phyloP scores from a whole-genome alignment of 345 rosid genomes.

The Euclidium syriacum region DNA sequence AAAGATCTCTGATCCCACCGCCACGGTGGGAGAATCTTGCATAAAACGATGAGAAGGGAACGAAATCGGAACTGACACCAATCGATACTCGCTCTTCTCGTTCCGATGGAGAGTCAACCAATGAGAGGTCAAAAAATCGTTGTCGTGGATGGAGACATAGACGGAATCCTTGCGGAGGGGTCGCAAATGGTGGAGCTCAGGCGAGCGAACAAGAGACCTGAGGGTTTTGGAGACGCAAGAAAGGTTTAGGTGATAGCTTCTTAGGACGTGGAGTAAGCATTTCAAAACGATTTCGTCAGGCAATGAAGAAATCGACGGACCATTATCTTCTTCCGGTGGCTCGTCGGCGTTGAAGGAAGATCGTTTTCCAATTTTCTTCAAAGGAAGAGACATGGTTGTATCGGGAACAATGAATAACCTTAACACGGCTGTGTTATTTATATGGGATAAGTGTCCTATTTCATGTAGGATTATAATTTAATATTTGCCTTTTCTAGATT shows the following conservation, averaged over 20 bases:
- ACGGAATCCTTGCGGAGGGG: conserved; percentile 43
- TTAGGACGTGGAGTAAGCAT: conserved; percentile 50
- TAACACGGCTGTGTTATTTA: too few relatives aligned
- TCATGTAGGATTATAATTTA: too few relatives aligned
- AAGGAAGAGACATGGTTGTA: too few relatives aligned
- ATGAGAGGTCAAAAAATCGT: neutral
- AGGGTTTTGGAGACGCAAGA: conserved; percentile 48
- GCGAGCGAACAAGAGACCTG: conserved; percentile 48
- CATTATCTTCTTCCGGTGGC: too few relatives aligned
- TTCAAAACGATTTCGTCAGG: conserved; percentile 56
- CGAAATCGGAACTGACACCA: conserved; percentile 34
- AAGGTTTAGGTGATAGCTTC: conserved; percentile 44
- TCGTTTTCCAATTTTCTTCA: too few relatives aligned
- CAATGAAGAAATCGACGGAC: too few relatives aligned
- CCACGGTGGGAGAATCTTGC: conserved; percentile 40
- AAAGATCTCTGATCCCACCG: conserved; percentile 41
- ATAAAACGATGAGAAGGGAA: conserved; percentile 36
- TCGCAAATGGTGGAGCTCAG: conserved; percentile 49
- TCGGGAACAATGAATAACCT: too few relatives aligned
- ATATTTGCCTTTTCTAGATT: too few relatives aligned
- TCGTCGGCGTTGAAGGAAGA: too few relatives aligned
- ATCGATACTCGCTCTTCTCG: conserved; percentile 29
- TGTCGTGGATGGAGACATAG: conserved; percentile 47
- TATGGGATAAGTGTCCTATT: too few relatives aligned
- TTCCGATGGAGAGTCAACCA: conserved; percentile 15